Conservation (phyloP, 2,329 filamentous ascomycete species). For the Pseudonectria foliicola region DNA sequence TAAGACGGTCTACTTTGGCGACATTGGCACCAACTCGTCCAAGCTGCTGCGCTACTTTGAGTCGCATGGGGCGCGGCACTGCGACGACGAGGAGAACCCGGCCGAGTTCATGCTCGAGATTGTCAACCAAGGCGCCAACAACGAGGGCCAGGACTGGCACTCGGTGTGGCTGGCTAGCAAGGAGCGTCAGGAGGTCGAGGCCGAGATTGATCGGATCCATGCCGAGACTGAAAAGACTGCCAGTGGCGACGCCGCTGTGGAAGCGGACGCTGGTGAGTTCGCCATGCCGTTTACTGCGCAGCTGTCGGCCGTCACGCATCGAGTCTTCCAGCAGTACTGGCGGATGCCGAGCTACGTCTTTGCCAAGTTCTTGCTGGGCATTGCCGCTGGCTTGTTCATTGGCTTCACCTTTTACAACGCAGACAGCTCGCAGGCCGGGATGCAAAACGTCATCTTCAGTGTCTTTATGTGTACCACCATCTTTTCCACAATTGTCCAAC, state of each 20-base stretch:
- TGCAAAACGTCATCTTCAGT: constrained; percentile 67
- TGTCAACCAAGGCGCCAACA: constrained; percentile 34
- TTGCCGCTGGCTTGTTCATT: constrained; percentile 60
- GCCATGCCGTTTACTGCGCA: constrained; percentile 67
- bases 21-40: constrained; percentile 53
- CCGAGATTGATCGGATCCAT: constrained; percentile 59
- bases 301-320: constrained; percentile 54
- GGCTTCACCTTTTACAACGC: constrained; percentile 63
- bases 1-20: constrained; percentile 62
- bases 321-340: constrained; percentile 81
- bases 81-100: constrained; percentile 58
- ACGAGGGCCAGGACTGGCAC: constrained; percentile 54
- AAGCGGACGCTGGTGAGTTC: constrained; percentile 53
- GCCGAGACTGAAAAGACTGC: constrained; percentile 28
- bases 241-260: constrained; percentile 7
- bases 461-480: constrained; percentile 72
- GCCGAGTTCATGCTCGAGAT: constrained; percentile 68
- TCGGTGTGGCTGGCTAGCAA: constrained; percentile 52
- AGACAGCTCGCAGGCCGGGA: constrained; percentile 53
- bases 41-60: constrained; percentile 59
- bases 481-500: constrained; percentile 62
- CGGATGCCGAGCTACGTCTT: constrained; percentile 72
- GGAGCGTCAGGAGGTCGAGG: constrained; percentile 43
- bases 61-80: constrained; percentile 52
- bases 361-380: constrained; percentile 57